Base-by-base conservation (phyloP, 768 basidiomycete genomes). In the Pleurotus salmoneostramineus region DNA sequence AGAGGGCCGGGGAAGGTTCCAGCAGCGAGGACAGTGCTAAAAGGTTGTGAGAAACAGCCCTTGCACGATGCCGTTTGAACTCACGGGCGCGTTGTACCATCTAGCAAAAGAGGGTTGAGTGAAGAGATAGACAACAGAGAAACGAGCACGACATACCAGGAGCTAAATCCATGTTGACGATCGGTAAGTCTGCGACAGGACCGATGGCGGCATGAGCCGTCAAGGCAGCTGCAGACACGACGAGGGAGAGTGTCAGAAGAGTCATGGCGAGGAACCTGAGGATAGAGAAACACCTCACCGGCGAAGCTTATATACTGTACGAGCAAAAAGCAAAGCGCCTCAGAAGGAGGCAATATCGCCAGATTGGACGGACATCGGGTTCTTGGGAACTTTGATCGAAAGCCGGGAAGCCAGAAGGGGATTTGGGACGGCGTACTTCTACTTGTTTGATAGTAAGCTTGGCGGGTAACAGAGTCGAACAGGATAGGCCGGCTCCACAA, bases 1-100 rank as follows among this genome's bases (percentile, higher is more conserved):
- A 56, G 33, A 15, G 56, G 56, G n/a, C 44, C 56, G n/a, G 56
- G 56, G 34, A 46, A 56, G 14, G 56, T 56, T 3, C 56, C 56
- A 10, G 15, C 56, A 4, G 45, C 56, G 33, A 56, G 56, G 14
- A 56, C 56, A 31, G 56, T 37, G n/a, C 56, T 56, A 47, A 3
- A 34, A 43, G 6, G 4, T 15, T 42, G 8, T 6, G 35, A n/a
- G 7, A 8, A 14, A 2, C 5, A 21, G 4, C 6, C 10, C 5
- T 5, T 6, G 10, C 3, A 55, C 14, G 17, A 7, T 8, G n/a
- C 2, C 10, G 5, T 17, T 55, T 32, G 1, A 1, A 49, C 52
- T 42, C 37, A 44, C 52, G 52, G 11, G 5, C 52, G 6, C 12
- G 36, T 12, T 10, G 37, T 37, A 5, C 52, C 52, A 43, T 55